Percentiles rank a stretch among this genome's conserved stretches.
Conservation (phyloP, 208 protist genomes). For the Wallacemonas collosoma region DNA sequence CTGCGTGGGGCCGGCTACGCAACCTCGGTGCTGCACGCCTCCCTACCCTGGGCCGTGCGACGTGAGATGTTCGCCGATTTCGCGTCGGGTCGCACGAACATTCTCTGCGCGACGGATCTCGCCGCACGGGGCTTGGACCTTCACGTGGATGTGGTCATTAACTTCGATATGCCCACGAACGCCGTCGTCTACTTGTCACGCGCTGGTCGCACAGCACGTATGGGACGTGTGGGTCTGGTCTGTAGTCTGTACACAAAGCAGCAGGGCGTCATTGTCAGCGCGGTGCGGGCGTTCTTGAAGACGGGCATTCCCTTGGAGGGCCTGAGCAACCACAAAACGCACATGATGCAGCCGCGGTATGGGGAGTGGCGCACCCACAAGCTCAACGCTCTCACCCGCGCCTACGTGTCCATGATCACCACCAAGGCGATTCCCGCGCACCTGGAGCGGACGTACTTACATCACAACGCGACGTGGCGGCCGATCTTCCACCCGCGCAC, state of each 20-base stretch:
- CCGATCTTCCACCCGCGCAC: slow-evolving; percentile 70
- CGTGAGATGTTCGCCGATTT: slow-evolving; percentile 69
- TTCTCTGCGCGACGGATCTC: slow-evolving; percentile 92
- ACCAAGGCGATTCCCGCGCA: slow-evolving; percentile 81
- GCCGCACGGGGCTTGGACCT: slow-evolving; percentile 83
- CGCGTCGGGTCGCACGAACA: slow-evolving; percentile 75
- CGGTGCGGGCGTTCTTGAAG: slow-evolving; percentile 63
- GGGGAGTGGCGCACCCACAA: slow-evolving; percentile 82
- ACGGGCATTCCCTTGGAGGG: slow-evolving; percentile 57
- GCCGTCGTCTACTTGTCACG: slow-evolving; percentile 74
- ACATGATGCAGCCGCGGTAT: slow-evolving; percentile 77
- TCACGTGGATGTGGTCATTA: slow-evolving; percentile 88
- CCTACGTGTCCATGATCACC: slow-evolving; percentile 85
- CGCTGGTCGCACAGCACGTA: slow-evolving; percentile 72
- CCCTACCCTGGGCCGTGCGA: slow-evolving; percentile 64
- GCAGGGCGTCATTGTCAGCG: slow-evolving; percentile 73
- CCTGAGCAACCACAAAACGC: slow-evolving; percentile 60
- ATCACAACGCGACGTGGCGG: slow-evolving; percentile 84
- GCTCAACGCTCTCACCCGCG: slow-evolving; percentile 67
- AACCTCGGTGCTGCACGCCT: slow-evolving; percentile 70
- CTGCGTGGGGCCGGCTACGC: slow-evolving; percentile 61
- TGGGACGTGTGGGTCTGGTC: slow-evolving; percentile 72
- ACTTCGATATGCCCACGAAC: slow-evolving; percentile 86
- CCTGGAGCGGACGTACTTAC: slow-evolving; percentile 79
- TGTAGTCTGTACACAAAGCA: slow-evolving; percentile 76